Conservation (phyloP, 257 asterid genomes). For the Primulina tabacum region DNA sequence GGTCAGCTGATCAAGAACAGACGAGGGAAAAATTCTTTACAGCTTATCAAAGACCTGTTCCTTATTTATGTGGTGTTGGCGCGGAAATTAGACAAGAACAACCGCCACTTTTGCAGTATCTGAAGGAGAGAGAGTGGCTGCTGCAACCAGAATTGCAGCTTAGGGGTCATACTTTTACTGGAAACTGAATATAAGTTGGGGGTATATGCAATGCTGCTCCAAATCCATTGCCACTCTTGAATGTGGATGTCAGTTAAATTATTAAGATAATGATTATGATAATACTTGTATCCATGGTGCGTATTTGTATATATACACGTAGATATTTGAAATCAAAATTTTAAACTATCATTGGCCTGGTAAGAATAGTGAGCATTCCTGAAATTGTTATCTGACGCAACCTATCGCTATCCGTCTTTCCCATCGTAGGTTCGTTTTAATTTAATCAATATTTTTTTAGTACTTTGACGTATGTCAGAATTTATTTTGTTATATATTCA, state of each 20-base stretch:
- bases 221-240: not conserved
- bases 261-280: not conserved
- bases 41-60: conserved; percentile 56
- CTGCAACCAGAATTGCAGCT: conserved; percentile 48
- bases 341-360: too few species aligned
- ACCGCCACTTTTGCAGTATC: conserved; percentile 58
- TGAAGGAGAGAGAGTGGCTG: conserved; percentile 71
- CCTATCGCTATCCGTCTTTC: too few species aligned
- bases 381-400: too few species aligned
- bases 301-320: not conserved
- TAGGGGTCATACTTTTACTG: conserved; percentile 57
- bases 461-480: too few species aligned
- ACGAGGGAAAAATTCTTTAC: conserved; percentile 35
- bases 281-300: too few species aligned
- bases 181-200: conserved; percentile 40
- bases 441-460: too few species aligned
- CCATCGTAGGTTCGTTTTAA: too few species aligned
- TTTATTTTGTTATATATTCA: too few species aligned
- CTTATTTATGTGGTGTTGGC: conserved; percentile 48
- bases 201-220: not conserved
- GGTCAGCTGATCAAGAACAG: conserved; percentile 33
- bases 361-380: not conserved
- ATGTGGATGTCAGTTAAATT: not conserved
- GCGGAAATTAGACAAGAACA: conserved; percentile 50
- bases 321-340: too few species aligned